Conservation (phyloP, 768 basidiomycete species). For the Boletus barrowsii region DNA sequence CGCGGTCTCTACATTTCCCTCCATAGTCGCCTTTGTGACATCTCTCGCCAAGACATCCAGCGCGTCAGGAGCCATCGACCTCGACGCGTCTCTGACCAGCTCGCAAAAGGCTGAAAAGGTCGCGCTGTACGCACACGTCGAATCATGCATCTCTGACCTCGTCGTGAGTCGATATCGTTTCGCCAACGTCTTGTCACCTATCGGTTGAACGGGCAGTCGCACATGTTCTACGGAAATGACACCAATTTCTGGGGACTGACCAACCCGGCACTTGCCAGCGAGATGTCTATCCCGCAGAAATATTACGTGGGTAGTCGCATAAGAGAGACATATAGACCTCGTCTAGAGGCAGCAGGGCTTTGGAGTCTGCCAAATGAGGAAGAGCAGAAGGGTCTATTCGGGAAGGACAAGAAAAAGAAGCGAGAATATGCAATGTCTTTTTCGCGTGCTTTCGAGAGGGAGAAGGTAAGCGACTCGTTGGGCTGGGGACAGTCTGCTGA, state of each 20-base stretch:
- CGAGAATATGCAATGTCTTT: constrained; percentile 38
- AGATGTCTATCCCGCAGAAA: constrained; percentile 64
- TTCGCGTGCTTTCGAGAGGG: constrained; percentile 57
- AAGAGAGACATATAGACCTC: constrained; percentile 50
- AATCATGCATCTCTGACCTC: constrained; percentile 64
- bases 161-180: constrained; percentile 47
- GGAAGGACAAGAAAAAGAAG: constrained; percentile 31
- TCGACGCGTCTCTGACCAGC: constrained; percentile 47
- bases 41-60: constrained; percentile 36
- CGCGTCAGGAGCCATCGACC: constrained; percentile 35
- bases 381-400: constrained; percentile 39
- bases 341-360: constrained; percentile 61
- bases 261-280: constrained; percentile 49
- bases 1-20: constrained; percentile 47
- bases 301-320: constrained; percentile 72
- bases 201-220: constrained; percentile 42
- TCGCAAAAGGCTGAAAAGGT: constrained; percentile 50
- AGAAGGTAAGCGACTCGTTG: constrained; percentile 42
- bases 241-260: constrained; percentile 63
- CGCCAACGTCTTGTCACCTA: neutral
- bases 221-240: constrained; percentile 58
- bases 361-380: constrained; percentile 48
- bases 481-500: constrained; percentile 1
- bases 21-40: constrained; percentile 65
- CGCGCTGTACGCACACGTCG: constrained; percentile 67